Percentiles rank a stretch among this genome's conserved stretches.
Evolutionary conservation across 108 stramenopile species (phyloP).

Genomic region (Conticribra guillardii): DNA sequence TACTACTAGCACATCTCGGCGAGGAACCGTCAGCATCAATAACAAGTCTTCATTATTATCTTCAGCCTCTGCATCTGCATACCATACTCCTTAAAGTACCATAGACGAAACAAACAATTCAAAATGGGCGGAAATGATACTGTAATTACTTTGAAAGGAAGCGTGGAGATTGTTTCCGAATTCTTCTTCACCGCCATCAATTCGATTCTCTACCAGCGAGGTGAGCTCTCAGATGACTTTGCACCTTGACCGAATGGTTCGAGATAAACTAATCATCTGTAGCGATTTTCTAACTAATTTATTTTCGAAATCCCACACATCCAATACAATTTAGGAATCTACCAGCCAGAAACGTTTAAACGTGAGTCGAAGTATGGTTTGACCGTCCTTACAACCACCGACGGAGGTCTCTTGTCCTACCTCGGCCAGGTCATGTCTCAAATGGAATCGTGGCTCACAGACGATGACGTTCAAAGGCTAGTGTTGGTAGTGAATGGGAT

Average conservation of each 20-base stretch:
- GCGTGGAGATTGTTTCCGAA: constrained; percentile 95
- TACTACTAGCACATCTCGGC: no score
- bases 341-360: constrained; percentile 96
- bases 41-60: no score
- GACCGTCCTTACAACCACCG: constrained; percentile 95
- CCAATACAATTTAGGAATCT: constrained; percentile 74
- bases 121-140: constrained; percentile 58
- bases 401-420: constrained; percentile 91
- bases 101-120: not conserved
- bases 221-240: constrained; percentile 30
- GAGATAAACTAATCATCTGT: not conserved
- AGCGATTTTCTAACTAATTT: not conserved
- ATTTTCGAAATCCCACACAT: not conserved
- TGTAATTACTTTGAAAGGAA: constrained; percentile 95
- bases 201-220: constrained; percentile 97
- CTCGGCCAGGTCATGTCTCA: constrained; percentile 91
- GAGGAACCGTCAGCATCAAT: no score
- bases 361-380: constrained; percentile 95
- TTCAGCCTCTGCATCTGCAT: no score
- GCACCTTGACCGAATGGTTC: not conserved
- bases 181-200: constrained; percentile 99
- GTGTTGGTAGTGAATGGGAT: constrained; percentile 96
- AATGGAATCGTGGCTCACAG: constrained; percentile 89
- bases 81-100: no score
- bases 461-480: constrained; percentile 90